Evolutionary conservation across 768 basidiomycete species (phyloP).

Genomic region (Macrolepiota albuminosa): DNA sequence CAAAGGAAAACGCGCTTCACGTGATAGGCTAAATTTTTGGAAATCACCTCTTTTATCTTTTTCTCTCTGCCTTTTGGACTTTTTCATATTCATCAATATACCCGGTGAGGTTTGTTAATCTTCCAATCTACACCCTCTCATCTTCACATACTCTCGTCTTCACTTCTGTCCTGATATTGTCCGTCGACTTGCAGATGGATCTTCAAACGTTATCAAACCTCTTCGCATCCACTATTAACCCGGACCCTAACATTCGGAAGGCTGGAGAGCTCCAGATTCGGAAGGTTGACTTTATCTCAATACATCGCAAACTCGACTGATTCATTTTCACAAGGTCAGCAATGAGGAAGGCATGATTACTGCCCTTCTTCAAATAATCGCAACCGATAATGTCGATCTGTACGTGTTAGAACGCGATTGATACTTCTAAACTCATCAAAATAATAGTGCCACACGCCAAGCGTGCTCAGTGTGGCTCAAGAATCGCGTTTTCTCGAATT

Average conservation of each 20-base stretch:
- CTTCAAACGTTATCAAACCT: slow-evolving; percentile 71
- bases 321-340: slow-evolving; percentile 47
- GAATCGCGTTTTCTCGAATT: slow-evolving; percentile 74
- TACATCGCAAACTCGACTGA: slow-evolving; percentile 7
- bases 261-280: slow-evolving; percentile 84
- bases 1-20: slow-evolving; percentile 12
- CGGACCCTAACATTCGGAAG: slow-evolving; percentile 85
- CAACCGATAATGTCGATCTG: slow-evolving; percentile 70
- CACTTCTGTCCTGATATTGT: not conserved
- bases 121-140: not conserved
- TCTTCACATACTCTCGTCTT: not conserved
- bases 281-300: slow-evolving; percentile 46
- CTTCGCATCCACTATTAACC: slow-evolving; percentile 74
- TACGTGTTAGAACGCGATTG: slow-evolving; percentile 45
- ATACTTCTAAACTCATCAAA: not conserved
- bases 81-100: slow-evolving; percentile 9
- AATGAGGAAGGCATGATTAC: slow-evolving; percentile 78
- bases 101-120: slow-evolving; percentile 10
- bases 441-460: slow-evolving; percentile 69
- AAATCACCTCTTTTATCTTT: slow-evolving; percentile 7
- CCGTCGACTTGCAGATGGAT: slow-evolving; percentile 45
- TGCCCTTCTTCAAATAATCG: slow-evolving; percentile 84
- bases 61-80: not conserved
- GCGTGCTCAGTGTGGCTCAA: slow-evolving; percentile 87
- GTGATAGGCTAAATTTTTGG: slow-evolving; percentile 16